These are phyloP conservation scores for Phytopythium kandeliae DNA, from an alignment of 352 stramenopile genomes.

Conservation along the genomic window DNA sequence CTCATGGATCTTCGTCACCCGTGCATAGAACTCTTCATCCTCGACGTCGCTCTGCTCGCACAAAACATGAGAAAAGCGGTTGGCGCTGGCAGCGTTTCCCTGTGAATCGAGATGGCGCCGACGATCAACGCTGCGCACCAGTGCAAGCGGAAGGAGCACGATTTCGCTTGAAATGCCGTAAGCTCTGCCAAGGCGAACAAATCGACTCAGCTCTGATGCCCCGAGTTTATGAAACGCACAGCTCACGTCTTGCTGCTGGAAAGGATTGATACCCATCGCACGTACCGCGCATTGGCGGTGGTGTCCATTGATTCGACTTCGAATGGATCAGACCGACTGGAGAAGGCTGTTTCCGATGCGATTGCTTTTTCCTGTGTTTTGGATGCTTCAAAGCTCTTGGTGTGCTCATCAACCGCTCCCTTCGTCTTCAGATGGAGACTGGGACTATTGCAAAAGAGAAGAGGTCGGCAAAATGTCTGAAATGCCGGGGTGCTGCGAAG, in stretches of 20 bases:
- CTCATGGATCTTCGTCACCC: constrained; percentile 1
- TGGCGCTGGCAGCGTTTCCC: neutral
- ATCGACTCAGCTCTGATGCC: too few species aligned
- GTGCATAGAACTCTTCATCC: constrained; percentile 2
- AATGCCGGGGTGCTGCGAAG: neutral
- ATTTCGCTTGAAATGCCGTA: constrained; percentile 1
- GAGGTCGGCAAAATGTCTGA: neutral
- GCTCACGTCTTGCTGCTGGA: too few species aligned
- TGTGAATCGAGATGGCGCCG: too few species aligned
- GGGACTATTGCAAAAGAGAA: neutral
- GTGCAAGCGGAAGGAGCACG: neutral
- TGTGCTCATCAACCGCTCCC: neutral
- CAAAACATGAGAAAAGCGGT: neutral
- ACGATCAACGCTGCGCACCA: neutral
- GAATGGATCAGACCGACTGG: too few species aligned
- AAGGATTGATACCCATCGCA: too few species aligned
- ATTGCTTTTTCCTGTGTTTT: too few species aligned
- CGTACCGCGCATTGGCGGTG: too few species aligned
- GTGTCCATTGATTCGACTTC: too few species aligned
- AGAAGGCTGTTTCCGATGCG: too few species aligned
- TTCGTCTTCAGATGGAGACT: neutral
- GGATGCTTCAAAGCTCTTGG: too few species aligned
- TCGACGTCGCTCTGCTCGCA: neutral
- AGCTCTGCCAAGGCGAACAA: neutral
- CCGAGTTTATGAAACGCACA: too few species aligned